phyloP scores from a whole-genome alignment of 257 asterid genomes.

The Parsonsia alboflavescens region DNA sequence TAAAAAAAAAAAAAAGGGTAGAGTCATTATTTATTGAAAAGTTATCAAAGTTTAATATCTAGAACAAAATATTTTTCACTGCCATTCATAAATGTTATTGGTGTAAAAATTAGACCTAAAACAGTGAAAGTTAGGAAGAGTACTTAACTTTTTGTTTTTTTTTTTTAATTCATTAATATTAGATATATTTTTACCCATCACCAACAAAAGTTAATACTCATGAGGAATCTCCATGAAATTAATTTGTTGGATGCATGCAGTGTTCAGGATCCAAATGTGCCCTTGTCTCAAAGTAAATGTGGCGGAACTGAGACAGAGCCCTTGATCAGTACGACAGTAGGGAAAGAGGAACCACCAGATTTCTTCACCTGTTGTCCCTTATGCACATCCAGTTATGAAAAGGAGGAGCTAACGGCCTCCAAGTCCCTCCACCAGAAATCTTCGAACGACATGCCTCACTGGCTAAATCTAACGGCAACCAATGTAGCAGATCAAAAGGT shows the following conservation, averaged over 20 bases:
- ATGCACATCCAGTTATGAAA: constrained; percentile 64
- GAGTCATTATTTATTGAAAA: too few relatives aligned
- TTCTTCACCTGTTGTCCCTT: constrained; percentile 59
- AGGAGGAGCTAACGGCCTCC: constrained; percentile 34
- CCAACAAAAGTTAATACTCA: too few relatives aligned
- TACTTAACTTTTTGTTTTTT: too few relatives aligned
- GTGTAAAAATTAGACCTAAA: too few relatives aligned
- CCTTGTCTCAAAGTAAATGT: constrained; percentile 31
- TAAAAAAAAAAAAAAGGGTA: too few relatives aligned
- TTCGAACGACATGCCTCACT: constrained; percentile 53
- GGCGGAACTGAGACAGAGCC: constrained; percentile 39
- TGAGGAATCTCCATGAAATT: too few relatives aligned
- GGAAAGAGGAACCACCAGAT: constrained; percentile 39
- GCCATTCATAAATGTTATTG: too few relatives aligned
- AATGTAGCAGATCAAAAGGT: constrained; percentile 44
- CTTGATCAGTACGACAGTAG: constrained; percentile 8
- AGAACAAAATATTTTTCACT: too few relatives aligned
- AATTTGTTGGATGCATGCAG: constrained; percentile 20
- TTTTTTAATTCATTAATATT: too few relatives aligned
- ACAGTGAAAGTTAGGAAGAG: too few relatives aligned
- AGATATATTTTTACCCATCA: too few relatives aligned
- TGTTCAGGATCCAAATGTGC: constrained; percentile 40
- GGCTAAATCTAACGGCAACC: constrained; percentile 51
- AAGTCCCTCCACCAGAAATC: constrained; percentile 31
- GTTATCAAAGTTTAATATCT: too few relatives aligned